phyloP scores from a whole-genome alignment of 2,329 filamentous ascomycete genomes.

The Fusarium equiseti region DNA sequence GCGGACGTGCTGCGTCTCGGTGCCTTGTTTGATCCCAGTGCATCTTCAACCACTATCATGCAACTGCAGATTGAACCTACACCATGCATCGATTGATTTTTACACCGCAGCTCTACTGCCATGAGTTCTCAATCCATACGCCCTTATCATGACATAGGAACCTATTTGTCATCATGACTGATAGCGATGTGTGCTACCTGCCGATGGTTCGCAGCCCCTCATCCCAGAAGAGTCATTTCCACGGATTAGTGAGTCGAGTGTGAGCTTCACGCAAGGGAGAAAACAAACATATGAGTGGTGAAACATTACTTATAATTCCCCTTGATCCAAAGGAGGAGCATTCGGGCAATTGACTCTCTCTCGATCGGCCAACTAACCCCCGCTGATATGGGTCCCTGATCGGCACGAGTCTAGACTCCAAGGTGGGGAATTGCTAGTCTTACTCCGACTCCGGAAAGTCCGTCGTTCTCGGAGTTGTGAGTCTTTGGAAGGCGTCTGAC shows the following conservation, averaged over 20 bases:
- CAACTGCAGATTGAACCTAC: too few relatives aligned
- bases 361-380: neutral
- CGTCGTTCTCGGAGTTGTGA: constrained; percentile 1
- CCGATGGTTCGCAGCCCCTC: neutral
- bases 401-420: neutral
- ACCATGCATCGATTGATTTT: neutral
- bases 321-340: neutral
- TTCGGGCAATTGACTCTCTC: neutral
- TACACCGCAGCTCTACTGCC: neutral
- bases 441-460: constrained; percentile 34
- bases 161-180: neutral
- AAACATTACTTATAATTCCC: fast-evolving
- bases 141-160: neutral
- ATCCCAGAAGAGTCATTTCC: neutral
- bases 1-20: neutral
- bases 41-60: too few relatives aligned
- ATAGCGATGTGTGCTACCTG: neutral
- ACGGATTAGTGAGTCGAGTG: too few relatives aligned
- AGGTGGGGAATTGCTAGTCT: constrained; percentile 9
- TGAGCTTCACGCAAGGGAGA: neutral
- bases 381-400: neutral
- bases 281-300: neutral
- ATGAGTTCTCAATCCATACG: neutral
- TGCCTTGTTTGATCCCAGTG: neutral
- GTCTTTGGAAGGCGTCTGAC: constrained; percentile 10